Evolutionary conservation across 345 rosid species (phyloP).

Genomic region (Melastoma malabathricum): DNA sequence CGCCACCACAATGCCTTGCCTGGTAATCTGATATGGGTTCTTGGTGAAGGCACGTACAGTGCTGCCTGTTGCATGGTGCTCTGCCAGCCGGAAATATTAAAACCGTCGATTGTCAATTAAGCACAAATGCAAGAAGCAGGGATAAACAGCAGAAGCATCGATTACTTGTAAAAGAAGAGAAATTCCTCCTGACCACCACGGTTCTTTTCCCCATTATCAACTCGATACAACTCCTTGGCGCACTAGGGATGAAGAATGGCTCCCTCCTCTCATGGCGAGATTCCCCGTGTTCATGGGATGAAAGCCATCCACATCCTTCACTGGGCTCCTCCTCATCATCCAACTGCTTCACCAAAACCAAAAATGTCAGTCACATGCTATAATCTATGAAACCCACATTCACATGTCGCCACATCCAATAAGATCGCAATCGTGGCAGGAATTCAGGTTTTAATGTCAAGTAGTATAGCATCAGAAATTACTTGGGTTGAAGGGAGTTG

Average conservation of each 20-base stretch:
- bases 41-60: constrained; percentile 16
- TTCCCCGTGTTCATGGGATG: constrained; percentile 24
- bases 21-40: constrained; percentile 13
- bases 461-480: constrained; percentile 9
- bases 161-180: constrained; percentile 19
- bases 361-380: neutral
- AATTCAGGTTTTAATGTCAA: too few relatives aligned
- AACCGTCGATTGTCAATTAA: neutral
- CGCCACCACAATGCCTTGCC: constrained; percentile 18
- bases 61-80: constrained; percentile 20
- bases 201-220: constrained; percentile 22
- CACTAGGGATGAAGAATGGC: constrained; percentile 22
- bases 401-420: too few relatives aligned
- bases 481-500: constrained; percentile 24
- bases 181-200: constrained; percentile 18
- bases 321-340: constrained; percentile 19
- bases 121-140: neutral
- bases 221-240: constrained; percentile 22
- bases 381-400: too few relatives aligned
- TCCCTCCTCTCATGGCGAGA: constrained; percentile 26
- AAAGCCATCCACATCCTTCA: constrained; percentile 27
- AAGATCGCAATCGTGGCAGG: neutral
- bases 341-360: constrained; percentile 12
- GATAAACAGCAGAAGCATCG: neutral
- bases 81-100: constrained; percentile 7